Evolutionary conservation across 2,329 filamentous ascomycete species (phyloP), one percentile per base, ranked within the genome.

Genomic region (Exophiala viscosa): DNA sequence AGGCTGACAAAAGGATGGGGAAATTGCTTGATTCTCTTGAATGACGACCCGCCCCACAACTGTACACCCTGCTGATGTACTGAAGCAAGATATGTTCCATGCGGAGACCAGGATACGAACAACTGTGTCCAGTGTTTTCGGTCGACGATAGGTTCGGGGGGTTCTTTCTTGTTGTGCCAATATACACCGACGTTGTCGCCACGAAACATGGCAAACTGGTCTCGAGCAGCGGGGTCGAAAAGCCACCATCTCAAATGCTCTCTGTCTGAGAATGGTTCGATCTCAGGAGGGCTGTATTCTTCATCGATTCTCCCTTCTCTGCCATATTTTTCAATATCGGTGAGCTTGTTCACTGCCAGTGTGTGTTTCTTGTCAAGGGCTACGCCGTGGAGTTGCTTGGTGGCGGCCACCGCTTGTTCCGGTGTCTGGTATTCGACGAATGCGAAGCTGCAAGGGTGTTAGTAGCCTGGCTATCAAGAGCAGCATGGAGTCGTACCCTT

Each of bases 111-210:
- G 75, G 96, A 90, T 45, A 99, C 86, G 69, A 99, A 99, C 34
- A 89, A 89, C 73, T 99, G 93, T 55, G 93, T 99, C 93, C 93
- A 99, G 79, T 95, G 88, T 66, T 87, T 85, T 62, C 93, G 86
- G 67, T 97, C 92, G 52, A 99, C 89, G 34, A 96, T 82, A 59
- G 82, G 84, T 72, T 99, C 93, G 3, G 92, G 90, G 17, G 80
- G 73, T 55, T 96, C 91, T 73, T 87, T 92, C 75, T 95, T 93
- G 78, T 95, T 95, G 77, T 97, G 97, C 92, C 92, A 99, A 79
- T 88, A 96, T 5, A 99, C 87, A 54, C 90, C 91, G 34, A 99
- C 93, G 58, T 86, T 87, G 48, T 99, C 93, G 62, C 86, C 88
- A 48, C 89, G 86, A 78, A 88, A 96, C 83, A 97, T 90, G 70